Percentiles rank a stretch among this genome's conserved stretches.
Evolutionary conservation across 2,329 filamentous ascomycete species (phyloP).

Genomic region (Periconia sp.): DNA sequence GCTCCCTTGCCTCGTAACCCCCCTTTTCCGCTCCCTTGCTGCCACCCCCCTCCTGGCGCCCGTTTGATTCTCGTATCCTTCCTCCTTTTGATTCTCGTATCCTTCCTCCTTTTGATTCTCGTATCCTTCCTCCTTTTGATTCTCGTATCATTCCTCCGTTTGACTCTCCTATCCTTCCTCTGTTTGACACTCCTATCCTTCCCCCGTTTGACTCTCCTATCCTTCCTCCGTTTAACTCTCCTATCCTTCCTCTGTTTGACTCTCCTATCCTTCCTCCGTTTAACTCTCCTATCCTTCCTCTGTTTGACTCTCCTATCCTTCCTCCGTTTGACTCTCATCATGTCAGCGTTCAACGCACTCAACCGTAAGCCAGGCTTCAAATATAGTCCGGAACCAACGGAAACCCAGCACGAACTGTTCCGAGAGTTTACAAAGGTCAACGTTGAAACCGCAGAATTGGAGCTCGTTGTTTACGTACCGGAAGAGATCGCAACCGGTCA

Average conservation of each 20-base stretch:
- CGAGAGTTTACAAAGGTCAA: slow-evolving; percentile 2
- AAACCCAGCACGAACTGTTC: slow-evolving; percentile 4
- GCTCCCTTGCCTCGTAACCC: background rate
- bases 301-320: background rate
- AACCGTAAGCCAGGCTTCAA: slow-evolving; percentile 3
- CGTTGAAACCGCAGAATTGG: slow-evolving; percentile 3
- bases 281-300: too few species aligned
- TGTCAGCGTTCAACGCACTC: slow-evolving; percentile 6
- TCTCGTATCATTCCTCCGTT: slow-evolving; percentile 2
- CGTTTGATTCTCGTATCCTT: background rate
- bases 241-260: too few species aligned
- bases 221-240: background rate
- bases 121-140: background rate
- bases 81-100: background rate
- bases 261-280: background rate
- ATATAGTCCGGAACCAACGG: slow-evolving; percentile 5
- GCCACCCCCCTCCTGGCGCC: background rate
- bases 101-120: background rate
- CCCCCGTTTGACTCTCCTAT: background rate
- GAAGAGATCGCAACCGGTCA: slow-evolving; percentile 3
- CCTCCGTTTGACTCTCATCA: background rate
- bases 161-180: slow-evolving; percentile 1
- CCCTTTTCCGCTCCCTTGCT: background rate
- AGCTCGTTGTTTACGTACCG: slow-evolving; percentile 4
- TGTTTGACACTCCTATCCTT: background rate